Percentiles rank a stretch among this genome's conserved stretches.
Evolutionary conservation across 169 alveolate genomes (phyloP).

Genomic region (Plasmodium coatneyi): DNA sequence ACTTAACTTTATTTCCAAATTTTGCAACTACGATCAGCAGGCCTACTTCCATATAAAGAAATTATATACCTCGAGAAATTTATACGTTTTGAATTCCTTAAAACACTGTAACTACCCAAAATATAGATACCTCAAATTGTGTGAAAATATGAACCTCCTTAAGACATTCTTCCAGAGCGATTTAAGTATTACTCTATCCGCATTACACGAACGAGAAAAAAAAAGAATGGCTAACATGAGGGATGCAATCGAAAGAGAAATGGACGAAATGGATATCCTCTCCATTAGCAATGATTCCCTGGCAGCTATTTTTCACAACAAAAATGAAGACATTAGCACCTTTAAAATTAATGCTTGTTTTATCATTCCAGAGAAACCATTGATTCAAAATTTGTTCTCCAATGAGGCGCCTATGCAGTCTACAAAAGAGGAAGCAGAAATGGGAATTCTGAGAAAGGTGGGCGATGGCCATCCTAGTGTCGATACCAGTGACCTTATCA

Average conservation of each 20-base stretch:
- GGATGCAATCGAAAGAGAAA: conserved; percentile 10
- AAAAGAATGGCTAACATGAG: conserved; percentile 32
- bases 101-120: background rate
- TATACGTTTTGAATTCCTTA: background rate
- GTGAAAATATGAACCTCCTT: conserved; percentile 29
- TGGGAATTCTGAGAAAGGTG: background rate
- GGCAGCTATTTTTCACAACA: conserved; percentile 28
- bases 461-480: background rate
- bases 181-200: background rate
- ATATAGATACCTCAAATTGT: conserved; percentile 33
- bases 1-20: conserved; percentile 18
- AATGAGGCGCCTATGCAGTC: background rate
- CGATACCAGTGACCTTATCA: background rate
- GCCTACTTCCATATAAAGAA: conserved; percentile 31
- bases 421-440: background rate
- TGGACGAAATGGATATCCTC: background rate
- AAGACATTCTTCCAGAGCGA: conserved; percentile 1
- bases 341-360: conserved; percentile 37
- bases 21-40: conserved; percentile 47
- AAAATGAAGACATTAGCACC: conserved; percentile 17
- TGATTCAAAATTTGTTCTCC: conserved; percentile 1
- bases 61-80: background rate
- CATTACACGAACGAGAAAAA: conserved; percentile 13
- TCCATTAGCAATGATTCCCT: conserved; percentile 54
- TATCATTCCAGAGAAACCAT: background rate